Evolutionary conservation across 331 rosid species (phyloP).

Genomic region (Quercus phellos): DNA sequence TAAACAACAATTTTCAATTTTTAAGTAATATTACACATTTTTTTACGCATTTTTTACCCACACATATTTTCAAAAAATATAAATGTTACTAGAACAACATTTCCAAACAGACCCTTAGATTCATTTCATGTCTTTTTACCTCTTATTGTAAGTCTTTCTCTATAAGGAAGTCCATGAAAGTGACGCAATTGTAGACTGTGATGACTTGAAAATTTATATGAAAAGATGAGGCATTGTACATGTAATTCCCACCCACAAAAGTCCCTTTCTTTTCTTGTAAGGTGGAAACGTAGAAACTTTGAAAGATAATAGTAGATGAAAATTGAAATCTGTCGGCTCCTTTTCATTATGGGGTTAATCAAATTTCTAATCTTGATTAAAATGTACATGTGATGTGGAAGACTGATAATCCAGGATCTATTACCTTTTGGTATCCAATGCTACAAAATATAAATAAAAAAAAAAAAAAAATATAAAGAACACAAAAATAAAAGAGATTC

Average conservation of each 20-base stretch:
- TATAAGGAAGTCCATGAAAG: constrained; percentile 18
- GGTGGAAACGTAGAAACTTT: constrained; percentile 2
- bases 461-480: not conserved
- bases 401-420: not conserved
- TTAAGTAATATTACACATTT: rapidly evolving
- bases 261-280: constrained; percentile 29
- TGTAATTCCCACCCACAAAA: constrained; percentile 10
- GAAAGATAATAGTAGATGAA: not conserved
- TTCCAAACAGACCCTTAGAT: not conserved
- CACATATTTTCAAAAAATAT: too few species aligned
- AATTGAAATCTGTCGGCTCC: not conserved
- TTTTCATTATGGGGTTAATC: constrained; percentile 6
- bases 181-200: not conserved
- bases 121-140: not conserved
- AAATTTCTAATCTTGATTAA: not conserved
- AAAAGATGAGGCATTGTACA: constrained; percentile 4
- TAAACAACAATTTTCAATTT: too few species aligned
- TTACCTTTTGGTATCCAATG: constrained; percentile 8
- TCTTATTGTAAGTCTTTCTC: not conserved
- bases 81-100: too few species aligned
- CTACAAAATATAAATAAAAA: not conserved
- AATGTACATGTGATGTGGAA: not conserved
- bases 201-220: not conserved
- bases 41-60: too few species aligned
- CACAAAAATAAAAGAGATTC: not conserved